Conservation (phyloP, 2,329 filamentous ascomycete species). For the Penicillium paneum region DNA sequence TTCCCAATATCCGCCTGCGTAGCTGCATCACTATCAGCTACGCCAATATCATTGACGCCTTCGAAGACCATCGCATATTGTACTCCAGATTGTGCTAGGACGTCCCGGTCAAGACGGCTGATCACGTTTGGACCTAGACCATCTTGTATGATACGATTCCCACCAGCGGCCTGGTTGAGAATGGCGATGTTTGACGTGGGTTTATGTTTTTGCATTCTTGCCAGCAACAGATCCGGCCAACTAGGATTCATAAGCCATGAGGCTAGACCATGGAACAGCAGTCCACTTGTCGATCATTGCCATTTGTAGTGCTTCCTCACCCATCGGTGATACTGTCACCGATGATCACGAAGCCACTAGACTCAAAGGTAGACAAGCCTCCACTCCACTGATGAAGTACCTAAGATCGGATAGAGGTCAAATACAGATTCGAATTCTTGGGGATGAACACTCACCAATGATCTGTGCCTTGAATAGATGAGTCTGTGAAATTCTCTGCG, state of each 20-base stretch:
- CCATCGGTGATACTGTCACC: conserved; percentile 66
- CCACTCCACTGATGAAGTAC: conserved; percentile 60
- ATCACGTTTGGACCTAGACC: conserved; percentile 62
- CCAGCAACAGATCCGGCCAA: conserved; percentile 58
- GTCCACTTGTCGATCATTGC: conserved; percentile 50
- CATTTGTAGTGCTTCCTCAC: conserved; percentile 57
- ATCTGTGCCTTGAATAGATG: conserved; percentile 36
- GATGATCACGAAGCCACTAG: conserved; percentile 53
- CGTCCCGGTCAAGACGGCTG: conserved; percentile 61
- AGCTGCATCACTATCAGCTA: conserved; percentile 42
- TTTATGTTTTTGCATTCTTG: conserved; percentile 48
- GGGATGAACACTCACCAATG: conserved; percentile 39
- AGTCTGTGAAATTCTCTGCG: conserved; percentile 45
- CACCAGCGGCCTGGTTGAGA: conserved; percentile 65
- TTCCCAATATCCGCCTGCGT: conserved; percentile 51
- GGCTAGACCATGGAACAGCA: neutral
- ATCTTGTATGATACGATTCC: conserved; percentile 62
- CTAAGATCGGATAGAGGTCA: conserved; percentile 38
- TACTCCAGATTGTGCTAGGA: conserved; percentile 56
- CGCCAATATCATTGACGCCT: conserved; percentile 67
- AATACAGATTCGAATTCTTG: neutral
- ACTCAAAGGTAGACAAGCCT: conserved; percentile 49
- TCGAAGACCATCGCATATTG: conserved; percentile 64
- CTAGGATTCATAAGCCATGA: conserved; percentile 20
- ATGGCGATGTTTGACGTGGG: conserved; percentile 53